Percentiles rank a stretch among this genome's conserved stretches.
Conservation (phyloP, 331 rosid species). For the Spiraea crenata region DNA sequence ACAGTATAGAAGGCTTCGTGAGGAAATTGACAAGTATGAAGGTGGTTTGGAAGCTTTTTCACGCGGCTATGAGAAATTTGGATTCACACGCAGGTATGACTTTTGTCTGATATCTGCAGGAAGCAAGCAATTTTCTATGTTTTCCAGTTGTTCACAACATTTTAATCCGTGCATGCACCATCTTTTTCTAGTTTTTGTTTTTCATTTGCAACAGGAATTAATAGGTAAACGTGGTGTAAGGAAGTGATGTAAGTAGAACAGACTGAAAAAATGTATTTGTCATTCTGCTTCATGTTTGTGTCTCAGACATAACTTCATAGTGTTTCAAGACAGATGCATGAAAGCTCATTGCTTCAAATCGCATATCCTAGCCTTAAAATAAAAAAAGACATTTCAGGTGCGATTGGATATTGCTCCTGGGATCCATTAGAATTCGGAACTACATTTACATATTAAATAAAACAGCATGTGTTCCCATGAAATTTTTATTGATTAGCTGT, state of each 20-base stretch:
- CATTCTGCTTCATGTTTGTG: background rate
- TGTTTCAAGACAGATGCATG: background rate
- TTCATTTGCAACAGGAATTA: background rate
- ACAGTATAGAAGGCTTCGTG: slow-evolving; percentile 66
- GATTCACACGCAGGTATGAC: slow-evolving; percentile 81
- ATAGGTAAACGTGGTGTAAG: background rate
- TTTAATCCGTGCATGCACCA: background rate
- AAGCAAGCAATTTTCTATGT: background rate
- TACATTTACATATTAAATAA: background rate
- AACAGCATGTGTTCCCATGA: background rate
- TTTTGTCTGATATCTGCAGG: slow-evolving; percentile 6
- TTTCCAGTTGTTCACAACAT: background rate
- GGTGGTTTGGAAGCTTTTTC: slow-evolving; percentile 93
- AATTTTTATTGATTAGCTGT: background rate
- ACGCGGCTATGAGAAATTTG: slow-evolving; percentile 87
- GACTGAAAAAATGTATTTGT: background rate
- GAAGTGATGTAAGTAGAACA: background rate
- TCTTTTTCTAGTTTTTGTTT: background rate
- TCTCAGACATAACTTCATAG: background rate
- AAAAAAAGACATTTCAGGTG: background rate
- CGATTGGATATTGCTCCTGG: background rate
- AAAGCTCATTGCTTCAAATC: background rate
- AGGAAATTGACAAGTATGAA: slow-evolving; percentile 72
- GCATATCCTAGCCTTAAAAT: background rate
- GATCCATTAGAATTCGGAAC: background rate